Base-by-base conservation (phyloP, 164 flowering plant species). In the Paratinospora sagittata region DNA sequence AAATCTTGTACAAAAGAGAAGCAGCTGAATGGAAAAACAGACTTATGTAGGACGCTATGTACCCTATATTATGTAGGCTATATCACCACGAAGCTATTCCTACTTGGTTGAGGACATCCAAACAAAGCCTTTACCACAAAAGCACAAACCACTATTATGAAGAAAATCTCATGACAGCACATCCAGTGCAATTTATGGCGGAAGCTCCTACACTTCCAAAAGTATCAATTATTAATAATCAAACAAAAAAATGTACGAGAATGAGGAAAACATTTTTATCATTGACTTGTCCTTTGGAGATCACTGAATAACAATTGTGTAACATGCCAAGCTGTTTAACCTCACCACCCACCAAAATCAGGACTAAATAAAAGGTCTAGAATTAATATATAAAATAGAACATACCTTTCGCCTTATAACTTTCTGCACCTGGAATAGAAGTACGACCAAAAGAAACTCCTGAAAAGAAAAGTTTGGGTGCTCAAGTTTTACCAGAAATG, bases 361-460 rank as follows among this genome's bases (percentile, higher is more conserved):
- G 17, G 21, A 66, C 26, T 33, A 43, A 58, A 57, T 27, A 65
- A 39, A 3, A 36, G 27, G 66, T 47, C 19, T 43, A 27, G n/a
- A 33, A 16, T 65, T 21, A 33, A 17, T 2, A 64, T 45, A 49
- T 34, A 45, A 72, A 34, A 17, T 17, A 16, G 60, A 52, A 17
- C 85, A 84, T 87, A 93, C 98, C 98, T 90, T 93, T 93, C 57
- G 85, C 90, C 79, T 77, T 83, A 75, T 84, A 69, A 85, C 80
- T 82, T 86, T 87, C 86, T 82, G 84, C 84, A 74, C 88, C 79
- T 62, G 88, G 85, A 79, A 73, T 69, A 81, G 80, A 78, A 78
- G 88, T 76, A 79, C 82, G 83, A 78, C 90, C 88, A 85, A 82
- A 90, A 72, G 93, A 82, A 69, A 78, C 43, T 85, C 98, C 97